Base-by-base conservation (phyloP, 345 rosid species). In the Combretum micranthum region DNA sequence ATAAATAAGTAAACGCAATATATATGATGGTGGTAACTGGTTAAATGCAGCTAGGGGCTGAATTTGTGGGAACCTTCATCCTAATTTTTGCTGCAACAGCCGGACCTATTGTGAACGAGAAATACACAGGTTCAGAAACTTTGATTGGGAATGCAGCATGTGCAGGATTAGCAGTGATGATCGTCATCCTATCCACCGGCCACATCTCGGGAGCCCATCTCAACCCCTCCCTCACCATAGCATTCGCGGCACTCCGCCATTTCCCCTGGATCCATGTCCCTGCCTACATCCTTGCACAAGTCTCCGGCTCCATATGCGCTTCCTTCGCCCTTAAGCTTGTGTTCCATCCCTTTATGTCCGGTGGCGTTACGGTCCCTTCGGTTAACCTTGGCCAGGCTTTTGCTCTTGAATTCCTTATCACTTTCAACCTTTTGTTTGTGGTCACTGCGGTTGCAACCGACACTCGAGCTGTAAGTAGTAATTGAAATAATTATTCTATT, bases 131-230 rank as follows among this genome's bases (percentile, higher is more conserved):
- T 16, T 95, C 79, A 0, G 99, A 93, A 67, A 69, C 89, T 0
- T 72, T 89, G 65, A 85, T 93, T 11, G 99, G 99, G 6, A 93
- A 89, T 45, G 99, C 99, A 0, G 89, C 97, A 0, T 89, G 88
- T 8, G 81, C 99, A 0, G 99, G 99, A 8, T 75, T 93, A 13
- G 99, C 99, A 0, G 99, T 83, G 55, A 93, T 93, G 99, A 83
- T 93, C 69, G 73, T 93, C 21, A 93, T 93, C 21, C 70, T 93
- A 2, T 83, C 99, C 12, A 89, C 96, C 0, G 99, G 99, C 13
- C 99, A 93, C 74, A 93, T 93, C 64, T 89, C 97, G 1, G 99
- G 97, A 18, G 99, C 99, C 58, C 99, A 93, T 61, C 63, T 93
- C 50, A 93, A 93, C 76, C 99, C 99, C 11, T 77, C 99, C 20